Evolutionary conservation across 129 eudicot genomes (phyloP).

Genomic region (Smallanthus sonchifolius): DNA sequence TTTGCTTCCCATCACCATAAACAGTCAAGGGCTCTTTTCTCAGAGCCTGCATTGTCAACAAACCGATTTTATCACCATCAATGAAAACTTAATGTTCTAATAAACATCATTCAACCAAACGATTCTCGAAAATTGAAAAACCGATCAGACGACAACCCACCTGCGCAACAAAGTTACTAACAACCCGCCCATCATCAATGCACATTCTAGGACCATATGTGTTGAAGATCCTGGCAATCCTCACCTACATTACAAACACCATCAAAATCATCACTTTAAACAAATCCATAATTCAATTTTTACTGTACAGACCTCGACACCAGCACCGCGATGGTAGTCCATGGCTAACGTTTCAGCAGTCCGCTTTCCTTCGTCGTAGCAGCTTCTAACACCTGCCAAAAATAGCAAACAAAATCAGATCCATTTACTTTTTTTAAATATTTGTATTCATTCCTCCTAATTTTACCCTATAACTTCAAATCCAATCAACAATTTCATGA

Average conservation of each 20-base stretch:
- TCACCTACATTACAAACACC: slow-evolving; percentile 41
- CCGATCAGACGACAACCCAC: slow-evolving; percentile 17
- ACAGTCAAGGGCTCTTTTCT: slow-evolving; percentile 94
- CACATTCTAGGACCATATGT: slow-evolving; percentile 97
- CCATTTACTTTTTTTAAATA: neutral
- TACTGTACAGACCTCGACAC: slow-evolving; percentile 61
- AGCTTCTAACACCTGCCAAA: slow-evolving; percentile 85
- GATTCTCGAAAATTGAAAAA: neutral
- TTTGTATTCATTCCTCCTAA: neutral
- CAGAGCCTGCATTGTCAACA: slow-evolving; percentile 49
- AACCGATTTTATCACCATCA: neutral
- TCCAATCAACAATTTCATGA: neutral
- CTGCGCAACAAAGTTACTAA: slow-evolving; percentile 98
- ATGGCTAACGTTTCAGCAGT: slow-evolving; percentile 87
- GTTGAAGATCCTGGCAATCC: slow-evolving; percentile 90
- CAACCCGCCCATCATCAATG: slow-evolving; percentile 98
- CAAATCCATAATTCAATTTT: neutral
- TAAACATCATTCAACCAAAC: neutral
- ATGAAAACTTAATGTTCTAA: neutral
- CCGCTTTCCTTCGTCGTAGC: slow-evolving; percentile 95
- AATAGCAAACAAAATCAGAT: slow-evolving; percentile 16
- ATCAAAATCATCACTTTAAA: neutral
- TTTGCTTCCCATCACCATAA: slow-evolving; percentile 95
- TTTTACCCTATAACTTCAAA: neutral
- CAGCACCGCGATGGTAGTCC: slow-evolving; percentile 96